Conservation (phyloP, 768 basidiomycete species). For the Clavulina sp. region DNA sequence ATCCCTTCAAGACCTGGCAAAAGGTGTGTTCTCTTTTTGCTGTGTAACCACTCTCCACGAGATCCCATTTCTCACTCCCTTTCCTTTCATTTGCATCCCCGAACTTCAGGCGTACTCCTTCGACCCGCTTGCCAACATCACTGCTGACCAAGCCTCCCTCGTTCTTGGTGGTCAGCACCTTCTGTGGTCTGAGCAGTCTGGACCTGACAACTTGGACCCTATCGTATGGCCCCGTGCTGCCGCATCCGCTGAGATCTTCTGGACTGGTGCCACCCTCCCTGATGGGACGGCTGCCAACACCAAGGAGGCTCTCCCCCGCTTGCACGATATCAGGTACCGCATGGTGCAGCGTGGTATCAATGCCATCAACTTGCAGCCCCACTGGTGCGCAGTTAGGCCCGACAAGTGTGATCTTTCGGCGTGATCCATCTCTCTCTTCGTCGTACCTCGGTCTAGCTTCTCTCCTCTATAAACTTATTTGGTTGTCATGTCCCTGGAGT, state of each 20-base stretch:
- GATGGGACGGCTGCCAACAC: constrained; percentile 23
- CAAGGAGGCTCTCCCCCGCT: constrained; percentile 36
- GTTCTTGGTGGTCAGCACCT: constrained; percentile 55
- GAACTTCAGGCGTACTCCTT: constrained; percentile 40
- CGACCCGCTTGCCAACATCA: constrained; percentile 46
- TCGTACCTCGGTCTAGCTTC: too few relatives aligned
- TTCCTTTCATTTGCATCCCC: background rate
- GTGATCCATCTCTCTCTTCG: background rate
- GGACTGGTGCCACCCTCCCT: constrained; percentile 33
- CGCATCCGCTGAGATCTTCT: constrained; percentile 58
- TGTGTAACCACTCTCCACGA: background rate
- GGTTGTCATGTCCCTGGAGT: too few relatives aligned
- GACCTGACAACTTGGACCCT: constrained; percentile 47
- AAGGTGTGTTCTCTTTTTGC: constrained; percentile 24
- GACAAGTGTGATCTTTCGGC: constrained; percentile 32
- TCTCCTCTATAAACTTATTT: too few relatives aligned
- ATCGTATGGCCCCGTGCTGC: constrained; percentile 60
- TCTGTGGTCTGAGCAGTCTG: constrained; percentile 60
- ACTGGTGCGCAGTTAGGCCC: constrained; percentile 54
- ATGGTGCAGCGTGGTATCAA: constrained; percentile 43
- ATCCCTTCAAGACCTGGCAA: constrained; percentile 69
- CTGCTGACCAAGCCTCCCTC: constrained; percentile 28
- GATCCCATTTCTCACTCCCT: background rate
- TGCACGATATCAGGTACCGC: constrained; percentile 45
- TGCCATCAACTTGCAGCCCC: constrained; percentile 46